Percentiles rank a stretch among this genome's conserved stretches.
Conservation (phyloP, 2,329 filamentous ascomycete genomes). For the Penicillium sp. region DNA sequence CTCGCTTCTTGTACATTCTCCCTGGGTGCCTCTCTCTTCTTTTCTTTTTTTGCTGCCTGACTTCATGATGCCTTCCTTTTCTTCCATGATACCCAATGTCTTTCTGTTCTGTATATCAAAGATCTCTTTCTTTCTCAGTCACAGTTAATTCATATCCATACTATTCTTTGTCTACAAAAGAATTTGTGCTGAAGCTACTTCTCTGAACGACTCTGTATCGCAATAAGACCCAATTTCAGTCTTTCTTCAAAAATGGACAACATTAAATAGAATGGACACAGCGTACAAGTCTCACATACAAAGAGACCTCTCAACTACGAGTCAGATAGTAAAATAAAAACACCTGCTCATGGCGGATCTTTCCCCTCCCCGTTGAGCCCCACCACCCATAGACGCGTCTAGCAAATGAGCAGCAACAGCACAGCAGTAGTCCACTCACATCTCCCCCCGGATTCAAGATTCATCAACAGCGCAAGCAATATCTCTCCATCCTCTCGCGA, state of each 20-base stretch:
- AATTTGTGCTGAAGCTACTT: not conserved
- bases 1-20: constrained; percentile 13
- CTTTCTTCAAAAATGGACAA: not conserved
- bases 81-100: constrained; percentile 29
- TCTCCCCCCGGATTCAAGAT: constrained; percentile 1
- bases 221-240: not conserved
- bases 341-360: not conserved
- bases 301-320: not conserved
- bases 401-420: constrained; percentile 11
- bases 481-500: not conserved
- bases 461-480: not conserved
- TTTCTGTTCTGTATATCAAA: constrained; percentile 3
- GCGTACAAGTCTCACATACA: not conserved
- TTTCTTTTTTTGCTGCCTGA: not conserved
- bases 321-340: not conserved
- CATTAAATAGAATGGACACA: not conserved
- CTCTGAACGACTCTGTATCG: not conserved
- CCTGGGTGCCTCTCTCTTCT: constrained; percentile 12
- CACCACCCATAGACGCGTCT: constrained; percentile 10
- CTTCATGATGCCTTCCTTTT: constrained; percentile 1
- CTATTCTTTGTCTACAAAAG: not conserved
- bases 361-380: constrained; percentile 4
- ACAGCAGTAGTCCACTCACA: constrained; percentile 3
- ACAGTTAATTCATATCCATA: constrained; percentile 11
- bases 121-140: constrained; percentile 3